Base-by-base conservation (phyloP, 1,284 basidiomycete species). In the Phaffia rhodozyma region DNA sequence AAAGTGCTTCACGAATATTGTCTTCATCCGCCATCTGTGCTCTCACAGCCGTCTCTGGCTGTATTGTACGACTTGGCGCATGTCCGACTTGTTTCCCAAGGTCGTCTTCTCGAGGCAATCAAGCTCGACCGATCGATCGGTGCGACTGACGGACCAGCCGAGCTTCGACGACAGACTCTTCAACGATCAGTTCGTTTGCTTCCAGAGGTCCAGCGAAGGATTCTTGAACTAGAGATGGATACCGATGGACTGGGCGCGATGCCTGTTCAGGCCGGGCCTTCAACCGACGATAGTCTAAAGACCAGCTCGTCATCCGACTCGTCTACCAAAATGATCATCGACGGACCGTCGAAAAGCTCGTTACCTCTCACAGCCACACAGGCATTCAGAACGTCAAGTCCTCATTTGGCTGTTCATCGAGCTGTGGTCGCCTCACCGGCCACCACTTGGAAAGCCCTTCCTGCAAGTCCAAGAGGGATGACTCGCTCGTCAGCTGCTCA, bases 1-100 rank as follows among this genome's bases (percentile, higher is more conserved):
- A 71, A 76, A 0, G 72, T 81, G 18, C 72, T 89, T 1, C 80
- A 83, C 55, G 67, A 75, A 0, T 83, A 82, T 66, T 84, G 84
- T 1, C 76, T 82, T 27, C 75, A 80, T 21, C 83, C 85, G 4
- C 80, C 83, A 0, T 67, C 75, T 47, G 67, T 75, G 32, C 71
- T 82, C 34, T 67, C 75, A 1, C 27, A 43, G 27, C 34, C 59
- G 2, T 80, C 81, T 1, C 73, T 82, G 27, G 78, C 81, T 2
- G 76, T 82, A n/a, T 74, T 89, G 0, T 86, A 87, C 71, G 84
- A 88, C 68, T 79, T 89, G 29, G 79, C 86, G 32, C 85, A 83
- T 67, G 81, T 85, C 16, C 83, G 87, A 18, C 80, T 87, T 5
- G 80, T 89, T 48, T 84, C 87, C 69, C 78, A 78, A 4, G 86